These are phyloP conservation scores for Maudiozyma turicensis DNA, from an alignment of 805 yeast species.

Conservation along the genomic window DNA sequence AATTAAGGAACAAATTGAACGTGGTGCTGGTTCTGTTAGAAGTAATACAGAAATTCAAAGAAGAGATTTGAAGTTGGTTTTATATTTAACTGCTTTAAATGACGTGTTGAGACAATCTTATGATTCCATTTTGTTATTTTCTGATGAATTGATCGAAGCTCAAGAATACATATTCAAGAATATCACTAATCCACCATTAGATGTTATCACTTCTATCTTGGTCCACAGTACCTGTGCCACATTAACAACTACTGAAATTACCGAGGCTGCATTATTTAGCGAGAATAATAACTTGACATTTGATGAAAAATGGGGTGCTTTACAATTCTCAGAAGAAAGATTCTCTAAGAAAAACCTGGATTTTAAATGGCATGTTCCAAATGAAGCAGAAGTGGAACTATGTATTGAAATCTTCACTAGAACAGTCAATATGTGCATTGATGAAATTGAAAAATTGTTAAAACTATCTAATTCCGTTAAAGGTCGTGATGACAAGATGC, in stretches of 20 bases:
- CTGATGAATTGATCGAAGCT: conserved; percentile 37
- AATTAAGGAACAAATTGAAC: conserved; percentile 57
- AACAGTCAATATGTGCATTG: conserved; percentile 37
- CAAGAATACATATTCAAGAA: conserved; percentile 22
- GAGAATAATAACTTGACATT: conserved; percentile 31
- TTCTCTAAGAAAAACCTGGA: conserved; percentile 39
- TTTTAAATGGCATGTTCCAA: conserved; percentile 73
- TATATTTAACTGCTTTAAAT: conserved; percentile 60
- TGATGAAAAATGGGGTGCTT: conserved; percentile 66
- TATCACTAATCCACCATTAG: conserved; percentile 44
- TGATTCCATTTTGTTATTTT: conserved; percentile 34
- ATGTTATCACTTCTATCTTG: conserved; percentile 50
- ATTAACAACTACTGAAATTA: conserved; percentile 48
- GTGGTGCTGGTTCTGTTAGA: conserved; percentile 74
- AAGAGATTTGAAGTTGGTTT: conserved; percentile 63
- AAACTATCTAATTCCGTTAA: conserved; percentile 14
- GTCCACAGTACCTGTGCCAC: conserved; percentile 60
- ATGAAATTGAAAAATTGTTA: conserved; percentile 32
- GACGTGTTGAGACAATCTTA: conserved; percentile 67
- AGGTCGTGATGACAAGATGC: conserved; percentile 40
- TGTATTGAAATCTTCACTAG: conserved; percentile 51
- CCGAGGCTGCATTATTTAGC: conserved; percentile 47
- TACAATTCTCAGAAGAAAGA: conserved; percentile 46
- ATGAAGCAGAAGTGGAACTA: conserved; percentile 41
- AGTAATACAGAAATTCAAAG: conserved; percentile 57